These are phyloP conservation scores for Phallus indusiatus DNA, from an alignment of 768 basidiomycete species.

Conservation along the genomic window DNA sequence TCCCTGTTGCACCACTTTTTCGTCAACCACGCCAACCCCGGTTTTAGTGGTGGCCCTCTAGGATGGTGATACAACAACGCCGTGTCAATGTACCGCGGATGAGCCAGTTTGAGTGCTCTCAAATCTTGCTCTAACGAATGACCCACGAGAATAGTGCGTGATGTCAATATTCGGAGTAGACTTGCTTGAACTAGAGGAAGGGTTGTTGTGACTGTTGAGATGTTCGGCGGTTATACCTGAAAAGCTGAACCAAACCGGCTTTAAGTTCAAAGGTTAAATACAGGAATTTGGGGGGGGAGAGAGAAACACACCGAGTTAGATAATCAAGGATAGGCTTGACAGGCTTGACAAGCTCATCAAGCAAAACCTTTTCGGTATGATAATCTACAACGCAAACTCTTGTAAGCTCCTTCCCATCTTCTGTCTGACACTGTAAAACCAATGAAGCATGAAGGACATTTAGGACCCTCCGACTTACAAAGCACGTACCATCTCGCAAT, in stretches of 20 bases:
- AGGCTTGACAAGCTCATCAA: slow-evolving; percentile 87
- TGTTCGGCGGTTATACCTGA: slow-evolving; percentile 84
- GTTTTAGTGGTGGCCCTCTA: slow-evolving; percentile 86
- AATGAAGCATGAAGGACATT: no score
- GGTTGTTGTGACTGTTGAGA: slow-evolving; percentile 66
- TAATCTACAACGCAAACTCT: slow-evolving; percentile 80
- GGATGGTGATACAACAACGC: slow-evolving; percentile 88
- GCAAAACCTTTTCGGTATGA: slow-evolving; percentile 59
- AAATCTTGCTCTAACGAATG: slow-evolving; percentile 96
- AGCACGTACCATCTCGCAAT: no score
- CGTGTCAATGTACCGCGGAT: slow-evolving; percentile 86
- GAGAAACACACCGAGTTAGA: slow-evolving; percentile 60
- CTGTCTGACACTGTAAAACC: slow-evolving; percentile 88
- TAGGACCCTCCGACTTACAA: no score
- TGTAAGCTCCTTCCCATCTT: slow-evolving; percentile 83
- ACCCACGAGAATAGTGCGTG: slow-evolving; percentile 75
- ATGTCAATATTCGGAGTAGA: slow-evolving; percentile 51
- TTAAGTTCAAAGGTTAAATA: not conserved
- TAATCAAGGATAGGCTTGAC: slow-evolving; percentile 80
- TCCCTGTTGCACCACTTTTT: slow-evolving; percentile 87
- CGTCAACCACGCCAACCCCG: slow-evolving; percentile 93
- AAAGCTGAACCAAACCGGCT: slow-evolving; percentile 56
- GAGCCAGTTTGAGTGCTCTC: slow-evolving; percentile 75
- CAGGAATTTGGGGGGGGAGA: not conserved
- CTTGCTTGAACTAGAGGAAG: slow-evolving; percentile 69